Evolutionary conservation across 179 eudicot genomes (phyloP), one percentile per base, ranked within the genome.

Genomic region (Corrigiola litoralis): DNA sequence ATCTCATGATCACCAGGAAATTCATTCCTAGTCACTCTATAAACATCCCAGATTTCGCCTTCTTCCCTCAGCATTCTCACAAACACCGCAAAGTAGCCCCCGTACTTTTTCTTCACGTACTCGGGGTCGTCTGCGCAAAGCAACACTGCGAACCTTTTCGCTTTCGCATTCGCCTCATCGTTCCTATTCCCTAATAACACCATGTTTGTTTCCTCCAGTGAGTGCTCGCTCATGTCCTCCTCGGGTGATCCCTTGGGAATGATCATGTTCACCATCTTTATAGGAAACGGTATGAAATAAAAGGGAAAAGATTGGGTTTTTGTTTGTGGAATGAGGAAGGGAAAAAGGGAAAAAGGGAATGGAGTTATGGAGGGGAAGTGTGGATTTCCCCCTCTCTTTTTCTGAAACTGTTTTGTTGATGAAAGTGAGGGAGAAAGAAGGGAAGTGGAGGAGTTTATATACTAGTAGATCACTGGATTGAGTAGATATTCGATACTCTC

Each of bases 21-120:
- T 32, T 92, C 87, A 33, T 87, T 84, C 4, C 42, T 18, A 7
- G 80, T 79, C 0, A 87, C 96, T 9, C 73, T 67, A 61, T 48
- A 92, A 1, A 72, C 72, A 58, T 84, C 84, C 98, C 98, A 92
- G 0, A 37, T 66, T 72, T 92, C 95, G 0, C 92, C 96, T 62
- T 87, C 95, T 60, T 92, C 96, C 1, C 57, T 81, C 60, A 92
- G 76, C 95, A 87, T 81, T 61, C 62, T 66, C 4, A 80, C 86
- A 51, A 87, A 94, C 0, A 94, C 97, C 24, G 81, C 99, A 42
- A 82, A 90, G 55, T 87, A 92, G 14, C 98, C 98, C 10, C 87
- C 95, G 54, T 92, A 87, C 29, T 61, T 77, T 67, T 84, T 79
- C 80, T 81, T 87, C 65, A 92, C 90, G 63, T 92, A 85, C 16